Percentiles rank a stretch among this genome's conserved stretches.
phyloP scores from a whole-genome alignment of 306 rosid species.

The Adenanthera pavonina region DNA sequence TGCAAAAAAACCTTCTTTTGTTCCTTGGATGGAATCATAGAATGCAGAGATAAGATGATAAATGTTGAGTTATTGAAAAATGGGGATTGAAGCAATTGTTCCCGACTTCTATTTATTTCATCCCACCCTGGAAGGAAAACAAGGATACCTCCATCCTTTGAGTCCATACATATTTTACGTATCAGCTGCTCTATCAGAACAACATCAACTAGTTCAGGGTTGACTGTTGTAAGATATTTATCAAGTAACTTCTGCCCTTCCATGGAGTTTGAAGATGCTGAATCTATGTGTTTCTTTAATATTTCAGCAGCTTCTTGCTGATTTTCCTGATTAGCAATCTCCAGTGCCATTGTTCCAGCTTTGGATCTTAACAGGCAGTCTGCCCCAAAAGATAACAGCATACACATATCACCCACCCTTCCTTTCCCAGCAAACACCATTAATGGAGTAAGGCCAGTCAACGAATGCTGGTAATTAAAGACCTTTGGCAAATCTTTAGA shows the following conservation, averaged over 20 bases:
- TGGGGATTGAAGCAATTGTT: conserved; percentile 58
- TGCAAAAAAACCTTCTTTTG: conserved; percentile 80
- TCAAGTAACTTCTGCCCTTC: conserved; percentile 57
- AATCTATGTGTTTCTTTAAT: conserved; percentile 60
- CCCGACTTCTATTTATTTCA: conserved; percentile 80
- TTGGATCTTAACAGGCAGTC: conserved; percentile 68
- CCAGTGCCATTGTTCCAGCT: conserved; percentile 73
- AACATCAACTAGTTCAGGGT: conserved; percentile 73
- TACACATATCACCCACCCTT: conserved; percentile 76
- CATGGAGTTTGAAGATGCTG: conserved; percentile 51
- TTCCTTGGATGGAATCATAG: conserved; percentile 79
- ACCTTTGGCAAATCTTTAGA: conserved; percentile 54
- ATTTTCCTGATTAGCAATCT: conserved; percentile 68
- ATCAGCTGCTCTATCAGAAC: conserved; percentile 75
- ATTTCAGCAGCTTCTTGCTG: conserved; percentile 67
- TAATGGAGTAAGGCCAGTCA: conserved; percentile 73
- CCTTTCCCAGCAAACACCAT: conserved; percentile 97
- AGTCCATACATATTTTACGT: conserved; percentile 74
- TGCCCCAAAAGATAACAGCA: conserved; percentile 85
- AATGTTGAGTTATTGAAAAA: conserved; percentile 63
- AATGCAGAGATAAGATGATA: conserved; percentile 74
- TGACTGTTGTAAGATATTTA: conserved; percentile 61
- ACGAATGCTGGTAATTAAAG: conserved; percentile 85
- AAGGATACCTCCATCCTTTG: conserved; percentile 88
- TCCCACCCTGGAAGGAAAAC: conserved; percentile 99